Evolutionary conservation across 2,329 filamentous ascomycete species (phyloP).

Genomic region (Penicillium brasilianum): DNA sequence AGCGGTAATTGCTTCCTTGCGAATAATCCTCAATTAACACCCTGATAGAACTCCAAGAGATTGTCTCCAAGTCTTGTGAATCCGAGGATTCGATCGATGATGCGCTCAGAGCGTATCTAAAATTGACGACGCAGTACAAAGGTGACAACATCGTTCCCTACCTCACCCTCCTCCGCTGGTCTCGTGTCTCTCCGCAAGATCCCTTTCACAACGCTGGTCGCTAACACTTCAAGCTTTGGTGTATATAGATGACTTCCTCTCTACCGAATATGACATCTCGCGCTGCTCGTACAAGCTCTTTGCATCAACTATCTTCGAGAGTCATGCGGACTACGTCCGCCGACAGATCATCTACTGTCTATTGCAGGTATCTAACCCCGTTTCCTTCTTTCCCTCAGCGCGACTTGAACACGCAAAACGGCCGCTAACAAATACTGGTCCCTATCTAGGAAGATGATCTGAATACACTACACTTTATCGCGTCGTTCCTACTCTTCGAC

Average conservation of each 20-base stretch:
- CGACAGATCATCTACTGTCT: slow-evolving; percentile 91
- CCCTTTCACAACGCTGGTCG: background rate
- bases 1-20: slow-evolving; percentile 11
- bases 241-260: slow-evolving; percentile 67
- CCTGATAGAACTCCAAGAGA: slow-evolving; percentile 67
- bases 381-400: background rate
- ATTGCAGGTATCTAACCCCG: slow-evolving; percentile 60
- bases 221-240: background rate
- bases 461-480: slow-evolving; percentile 78
- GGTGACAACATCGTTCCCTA: slow-evolving; percentile 45
- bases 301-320: slow-evolving; percentile 72
- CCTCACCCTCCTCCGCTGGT: background rate
- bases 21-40: slow-evolving; percentile 19
- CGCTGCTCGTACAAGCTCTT: slow-evolving; percentile 80
- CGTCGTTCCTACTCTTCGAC: slow-evolving; percentile 84
- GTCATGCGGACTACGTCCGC: slow-evolving; percentile 83
- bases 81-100: slow-evolving; percentile 78
- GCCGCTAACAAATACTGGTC: background rate
- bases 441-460: slow-evolving; percentile 73
- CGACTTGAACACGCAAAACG: background rate
- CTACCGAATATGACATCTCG: slow-evolving; percentile 77
- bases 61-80: slow-evolving; percentile 63
- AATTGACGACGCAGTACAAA: slow-evolving; percentile 75
- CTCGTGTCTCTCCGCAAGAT: background rate
- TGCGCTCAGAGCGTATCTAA: slow-evolving; percentile 80